phyloP scores from a whole-genome alignment of 2,329 filamentous ascomycete genomes.

The Pestalotiopsis sp. region DNA sequence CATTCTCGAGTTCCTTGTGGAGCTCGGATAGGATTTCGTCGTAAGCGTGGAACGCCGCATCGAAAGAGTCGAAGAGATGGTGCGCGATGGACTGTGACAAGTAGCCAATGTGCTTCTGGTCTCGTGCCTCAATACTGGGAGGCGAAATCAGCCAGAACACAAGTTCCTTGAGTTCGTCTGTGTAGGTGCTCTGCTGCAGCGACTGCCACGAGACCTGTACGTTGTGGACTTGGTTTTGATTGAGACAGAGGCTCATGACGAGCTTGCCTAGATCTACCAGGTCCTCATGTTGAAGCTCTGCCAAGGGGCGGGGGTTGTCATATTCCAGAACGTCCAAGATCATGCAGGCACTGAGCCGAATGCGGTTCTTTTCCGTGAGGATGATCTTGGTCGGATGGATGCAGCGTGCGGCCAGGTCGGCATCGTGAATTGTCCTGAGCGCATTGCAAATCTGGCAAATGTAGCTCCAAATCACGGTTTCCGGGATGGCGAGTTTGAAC shows the following conservation, averaged over 20 bases:
- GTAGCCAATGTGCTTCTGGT: conserved; percentile 74
- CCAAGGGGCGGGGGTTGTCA: conserved; percentile 68
- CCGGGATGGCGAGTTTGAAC: conserved; percentile 58
- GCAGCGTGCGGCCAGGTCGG: conserved; percentile 80
- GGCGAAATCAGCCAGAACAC: conserved; percentile 81
- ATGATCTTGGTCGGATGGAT: conserved; percentile 89
- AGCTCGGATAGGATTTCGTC: conserved; percentile 77
- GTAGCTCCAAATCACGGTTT: conserved; percentile 87
- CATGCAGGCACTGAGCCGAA: conserved; percentile 85
- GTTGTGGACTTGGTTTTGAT: conserved; percentile 64
- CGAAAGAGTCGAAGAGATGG: conserved; percentile 75
- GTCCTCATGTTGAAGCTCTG: conserved; percentile 86
- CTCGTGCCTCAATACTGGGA: conserved; percentile 41
- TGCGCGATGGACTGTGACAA: conserved; percentile 79
- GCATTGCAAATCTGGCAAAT: conserved; percentile 89
- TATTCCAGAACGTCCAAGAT: conserved; percentile 89
- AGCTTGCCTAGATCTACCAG: conserved; percentile 82
- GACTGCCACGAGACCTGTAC: conserved; percentile 74
- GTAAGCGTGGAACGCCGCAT: conserved; percentile 76
- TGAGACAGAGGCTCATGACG: conserved; percentile 80
- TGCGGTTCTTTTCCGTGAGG: conserved; percentile 85
- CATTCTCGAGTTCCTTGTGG: conserved; percentile 85
- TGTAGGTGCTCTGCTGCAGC: conserved; percentile 72
- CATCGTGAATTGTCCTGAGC: conserved; percentile 81
- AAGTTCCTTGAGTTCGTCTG: conserved; percentile 75